Evolutionary conservation across 352 stramenopile genomes (phyloP).

Genomic region (Albugo candida): DNA sequence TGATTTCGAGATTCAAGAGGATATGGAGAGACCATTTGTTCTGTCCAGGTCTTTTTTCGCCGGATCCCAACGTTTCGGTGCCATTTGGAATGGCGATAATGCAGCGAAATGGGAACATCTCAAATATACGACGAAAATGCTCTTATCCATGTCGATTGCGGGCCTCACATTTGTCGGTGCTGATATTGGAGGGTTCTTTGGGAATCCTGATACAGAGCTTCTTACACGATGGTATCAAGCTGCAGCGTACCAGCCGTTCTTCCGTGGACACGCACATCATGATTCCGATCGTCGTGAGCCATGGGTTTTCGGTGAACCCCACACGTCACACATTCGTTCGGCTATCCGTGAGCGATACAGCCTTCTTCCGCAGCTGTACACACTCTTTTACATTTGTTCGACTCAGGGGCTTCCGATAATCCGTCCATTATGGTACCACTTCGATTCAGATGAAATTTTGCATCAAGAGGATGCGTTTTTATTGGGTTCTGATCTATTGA

Average conservation of each 20-base stretch:
- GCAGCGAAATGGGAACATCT: constrained; percentile 92
- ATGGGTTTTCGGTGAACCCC: constrained; percentile 94
- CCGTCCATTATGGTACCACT: constrained; percentile 94
- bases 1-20: neutral
- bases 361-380: constrained; percentile 92
- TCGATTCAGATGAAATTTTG: constrained; percentile 75
- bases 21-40: constrained; percentile 90
- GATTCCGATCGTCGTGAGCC: constrained; percentile 96
- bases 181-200: constrained; percentile 99
- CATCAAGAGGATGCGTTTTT: constrained; percentile 90
- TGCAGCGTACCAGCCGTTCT: constrained; percentile 95
- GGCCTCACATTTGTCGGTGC: constrained; percentile 94
- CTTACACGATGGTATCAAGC: constrained; percentile 94
- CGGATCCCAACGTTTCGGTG: constrained; percentile 91
- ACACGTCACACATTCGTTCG: constrained; percentile 72
- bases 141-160: constrained; percentile 90
- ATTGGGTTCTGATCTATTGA: constrained; percentile 86
- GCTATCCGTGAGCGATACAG: constrained; percentile 90
- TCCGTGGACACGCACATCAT: constrained; percentile 96
- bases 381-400: constrained; percentile 53
- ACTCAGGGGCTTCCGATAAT: constrained; percentile 63
- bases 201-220: constrained; percentile 89
- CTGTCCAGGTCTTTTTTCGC: constrained; percentile 95
- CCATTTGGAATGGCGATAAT: constrained; percentile 99
- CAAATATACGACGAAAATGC: constrained; percentile 90